Percentiles rank a stretch among this genome's conserved stretches.
phyloP scores from a whole-genome alignment of 2,329 filamentous ascomycete species.

The Ceratocystis cacaofunesta region DNA sequence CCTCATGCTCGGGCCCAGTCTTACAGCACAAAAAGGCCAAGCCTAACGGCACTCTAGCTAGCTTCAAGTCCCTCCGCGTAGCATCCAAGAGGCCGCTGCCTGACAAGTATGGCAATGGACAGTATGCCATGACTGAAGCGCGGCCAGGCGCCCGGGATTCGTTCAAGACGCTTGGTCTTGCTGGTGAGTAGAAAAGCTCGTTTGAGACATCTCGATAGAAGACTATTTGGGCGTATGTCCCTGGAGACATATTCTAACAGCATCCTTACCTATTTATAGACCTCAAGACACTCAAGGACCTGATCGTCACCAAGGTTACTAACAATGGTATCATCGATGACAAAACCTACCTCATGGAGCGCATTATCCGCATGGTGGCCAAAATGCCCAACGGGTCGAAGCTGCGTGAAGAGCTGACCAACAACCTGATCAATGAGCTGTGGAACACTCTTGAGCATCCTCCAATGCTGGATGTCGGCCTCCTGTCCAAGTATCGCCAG shows the following conservation, averaged over 20 bases:
- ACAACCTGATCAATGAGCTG: conserved; percentile 50
- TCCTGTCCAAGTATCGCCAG: conserved; percentile 49
- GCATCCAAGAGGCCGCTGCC: conserved; percentile 48
- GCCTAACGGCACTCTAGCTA: neutral
- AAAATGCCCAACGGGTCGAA: conserved; percentile 48
- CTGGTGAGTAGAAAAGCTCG: conserved; percentile 25
- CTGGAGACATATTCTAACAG: conserved; percentile 14
- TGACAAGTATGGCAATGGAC: conserved; percentile 47
- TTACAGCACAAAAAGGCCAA: conserved; percentile 7
- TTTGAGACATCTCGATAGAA: too few relatives aligned
- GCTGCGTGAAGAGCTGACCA: conserved; percentile 47
- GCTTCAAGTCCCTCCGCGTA: conserved; percentile 24
- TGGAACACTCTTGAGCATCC: conserved; percentile 62
- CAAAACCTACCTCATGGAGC: conserved; percentile 64
- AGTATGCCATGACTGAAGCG: conserved; percentile 35
- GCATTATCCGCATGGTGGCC: conserved; percentile 54
- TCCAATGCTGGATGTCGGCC: conserved; percentile 47
- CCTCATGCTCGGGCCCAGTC: neutral
- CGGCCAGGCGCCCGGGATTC: conserved; percentile 41
- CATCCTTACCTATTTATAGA: conserved; percentile 29
- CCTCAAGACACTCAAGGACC: conserved; percentile 44
- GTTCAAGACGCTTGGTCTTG: conserved; percentile 37
- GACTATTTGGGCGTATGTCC: too few relatives aligned
- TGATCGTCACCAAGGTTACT: conserved; percentile 48
- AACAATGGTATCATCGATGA: conserved; percentile 52